A percentile compares a stretch with the other conserved stretches of the same genome.
phyloP scores from a whole-genome alignment of 306 rosid species.

The Dalbergia cultrata region DNA sequence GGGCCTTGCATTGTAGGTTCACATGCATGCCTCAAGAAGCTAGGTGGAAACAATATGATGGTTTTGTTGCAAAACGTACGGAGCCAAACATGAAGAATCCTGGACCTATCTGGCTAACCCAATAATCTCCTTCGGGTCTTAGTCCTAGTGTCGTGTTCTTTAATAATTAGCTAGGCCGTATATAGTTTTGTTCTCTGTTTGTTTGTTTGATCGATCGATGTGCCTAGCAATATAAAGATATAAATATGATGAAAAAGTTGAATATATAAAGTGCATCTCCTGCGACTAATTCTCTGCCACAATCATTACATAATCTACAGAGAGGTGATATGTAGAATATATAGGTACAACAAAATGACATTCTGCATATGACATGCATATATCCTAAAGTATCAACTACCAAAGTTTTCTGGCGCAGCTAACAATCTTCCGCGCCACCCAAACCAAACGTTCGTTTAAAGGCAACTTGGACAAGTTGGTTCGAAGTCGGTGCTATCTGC shows the following conservation, averaged over 20 bases:
- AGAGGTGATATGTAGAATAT: background rate
- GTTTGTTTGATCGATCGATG: background rate
- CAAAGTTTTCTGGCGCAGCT: conserved; percentile 7
- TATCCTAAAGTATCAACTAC: background rate
- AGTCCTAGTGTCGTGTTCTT: background rate
- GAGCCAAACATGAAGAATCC: too few species aligned
- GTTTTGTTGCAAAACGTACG: too few species aligned
- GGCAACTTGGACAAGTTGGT: background rate
- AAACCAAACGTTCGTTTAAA: background rate
- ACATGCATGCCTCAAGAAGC: too few species aligned
- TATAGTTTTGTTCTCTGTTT: too few species aligned
- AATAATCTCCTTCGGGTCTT: background rate
- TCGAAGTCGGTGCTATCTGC: background rate
- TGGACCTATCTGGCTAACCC: too few species aligned
- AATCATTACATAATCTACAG: background rate
- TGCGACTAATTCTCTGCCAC: background rate
- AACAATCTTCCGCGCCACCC: background rate
- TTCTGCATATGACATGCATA: background rate
- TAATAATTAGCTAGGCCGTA: too few species aligned
- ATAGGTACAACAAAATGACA: background rate
- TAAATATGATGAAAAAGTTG: background rate
- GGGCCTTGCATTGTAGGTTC: too few species aligned
- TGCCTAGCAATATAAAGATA: background rate
- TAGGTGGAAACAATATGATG: too few species aligned
- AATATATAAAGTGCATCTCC: background rate